Base-by-base conservation (phyloP, 352 stramenopile genomes). In the Thraustotheca clavata region DNA sequence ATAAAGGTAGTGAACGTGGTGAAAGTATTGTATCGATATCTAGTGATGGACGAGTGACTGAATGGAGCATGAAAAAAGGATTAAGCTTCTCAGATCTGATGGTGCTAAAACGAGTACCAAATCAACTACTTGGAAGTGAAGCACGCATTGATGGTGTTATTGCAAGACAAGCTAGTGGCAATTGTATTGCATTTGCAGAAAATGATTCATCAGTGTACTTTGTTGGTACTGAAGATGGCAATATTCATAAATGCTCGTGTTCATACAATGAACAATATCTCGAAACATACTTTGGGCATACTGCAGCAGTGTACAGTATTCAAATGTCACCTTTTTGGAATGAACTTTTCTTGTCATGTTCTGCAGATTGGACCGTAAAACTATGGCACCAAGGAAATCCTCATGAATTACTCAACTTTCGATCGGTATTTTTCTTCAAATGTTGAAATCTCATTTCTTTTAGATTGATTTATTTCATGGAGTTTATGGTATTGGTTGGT, bases 181-280 rank as follows among this genome's bases (percentile, higher is more conserved):
- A 86, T 16, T 95, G 79, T 61, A 79, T 98, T 29, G 86, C 94
- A 18, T 97, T 98, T 69, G 77, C 84, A 0, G 71, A 59, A 20
- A 74, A 80, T 33, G 90, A 97, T 68, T 71, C 76, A 29, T 87
- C 76, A 5, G 82, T 89, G 20, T 98, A 97, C 68, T 94, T 94
- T 48, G 87, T 91, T 0, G 90, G 87, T 12, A 97, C 88, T 0
- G 89, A 98, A 57, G 89, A 97, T 67, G 91, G 91, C 3, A 69
- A 91, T 7, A 82, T 98, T 50, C 88, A 97, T 76, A 93, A 94
- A 55, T 97, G 90, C 67, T 96, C 83, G 7, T 77, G 88, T 16
- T 96, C 85, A 60, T 98, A 98, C 84, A 96, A 94, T 62, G 91
- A 97, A 62, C 87, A 96, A 69, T 97, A 97, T 59, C 70, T 98